phyloP scores from a whole-genome alignment of 2,329 filamentous ascomycete genomes.

The Tolypocladium paradoxum region DNA sequence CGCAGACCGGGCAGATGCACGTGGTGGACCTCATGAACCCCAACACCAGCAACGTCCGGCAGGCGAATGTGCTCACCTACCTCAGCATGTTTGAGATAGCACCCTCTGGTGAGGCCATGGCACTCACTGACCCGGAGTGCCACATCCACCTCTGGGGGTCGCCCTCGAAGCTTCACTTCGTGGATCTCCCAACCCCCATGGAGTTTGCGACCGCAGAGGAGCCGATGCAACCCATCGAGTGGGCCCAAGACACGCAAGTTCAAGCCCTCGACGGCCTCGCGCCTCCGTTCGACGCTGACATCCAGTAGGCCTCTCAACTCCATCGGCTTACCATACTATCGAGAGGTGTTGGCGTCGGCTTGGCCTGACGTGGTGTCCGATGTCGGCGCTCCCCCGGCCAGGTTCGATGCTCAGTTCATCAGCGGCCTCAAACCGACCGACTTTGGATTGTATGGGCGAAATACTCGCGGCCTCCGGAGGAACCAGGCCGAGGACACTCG shows the following conservation, averaged over 20 bases:
- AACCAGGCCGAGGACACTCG: constrained; percentile 79
- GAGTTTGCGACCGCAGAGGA: constrained; percentile 64
- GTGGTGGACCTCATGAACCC: constrained; percentile 93
- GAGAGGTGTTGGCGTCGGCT: constrained; percentile 74
- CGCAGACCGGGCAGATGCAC: constrained; percentile 86
- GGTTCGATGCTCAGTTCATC: constrained; percentile 61
- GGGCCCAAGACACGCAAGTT: constrained; percentile 58
- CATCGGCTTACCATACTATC: constrained; percentile 88
- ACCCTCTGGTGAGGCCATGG: constrained; percentile 76
- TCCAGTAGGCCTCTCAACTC: constrained; percentile 60
- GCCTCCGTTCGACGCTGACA: constrained; percentile 3
- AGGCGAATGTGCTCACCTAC: constrained; percentile 66
- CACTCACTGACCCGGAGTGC: constrained; percentile 67
- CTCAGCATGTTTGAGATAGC: constrained; percentile 78
- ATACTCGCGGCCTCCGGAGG: constrained; percentile 59
- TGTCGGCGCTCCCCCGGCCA: constrained; percentile 69
- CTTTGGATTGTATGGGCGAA: constrained; percentile 68
- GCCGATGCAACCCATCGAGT: constrained; percentile 50
- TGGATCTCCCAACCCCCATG: constrained; percentile 65
- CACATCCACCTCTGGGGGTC: constrained; percentile 83
- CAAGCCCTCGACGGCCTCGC: too few relatives aligned
- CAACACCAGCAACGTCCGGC: constrained; percentile 74
- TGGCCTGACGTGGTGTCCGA: constrained; percentile 86
- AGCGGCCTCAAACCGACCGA: constrained; percentile 60
- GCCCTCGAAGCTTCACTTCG: constrained; percentile 74